A percentile compares a stretch with the other conserved stretches of the same genome.
phyloP scores from a whole-genome alignment of 129 eudicot species.

The Glebionis coronaria region DNA sequence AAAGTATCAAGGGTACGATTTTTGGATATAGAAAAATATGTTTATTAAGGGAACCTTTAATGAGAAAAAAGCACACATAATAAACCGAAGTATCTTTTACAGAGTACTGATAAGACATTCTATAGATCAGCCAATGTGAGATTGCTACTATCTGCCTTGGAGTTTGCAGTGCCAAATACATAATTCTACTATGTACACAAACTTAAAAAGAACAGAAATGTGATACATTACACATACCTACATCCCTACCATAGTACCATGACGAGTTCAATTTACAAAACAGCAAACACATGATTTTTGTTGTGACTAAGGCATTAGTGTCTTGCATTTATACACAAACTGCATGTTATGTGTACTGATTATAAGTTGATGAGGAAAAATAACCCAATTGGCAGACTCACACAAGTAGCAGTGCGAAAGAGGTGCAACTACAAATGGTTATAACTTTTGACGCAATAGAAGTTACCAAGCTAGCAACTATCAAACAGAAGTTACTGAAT shows the following conservation, averaged over 20 bases:
- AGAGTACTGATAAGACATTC: background rate
- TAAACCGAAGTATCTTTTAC: background rate
- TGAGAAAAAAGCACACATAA: background rate
- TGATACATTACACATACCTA: background rate
- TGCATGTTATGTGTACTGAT: too few species aligned
- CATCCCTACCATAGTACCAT: background rate
- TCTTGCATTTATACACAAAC: too few species aligned
- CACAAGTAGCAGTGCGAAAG: too few species aligned
- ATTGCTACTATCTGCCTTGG: background rate
- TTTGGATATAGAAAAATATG: background rate
- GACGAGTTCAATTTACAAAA: background rate
- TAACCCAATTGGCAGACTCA: too few species aligned
- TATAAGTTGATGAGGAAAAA: too few species aligned
- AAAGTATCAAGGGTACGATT: background rate
- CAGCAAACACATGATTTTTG: background rate
- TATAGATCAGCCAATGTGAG: background rate
- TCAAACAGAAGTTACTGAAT: too few species aligned
- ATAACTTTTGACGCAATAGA: too few species aligned
- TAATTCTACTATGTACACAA: background rate
- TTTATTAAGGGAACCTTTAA: background rate
- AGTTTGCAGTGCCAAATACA: background rate
- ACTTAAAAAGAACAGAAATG: background rate
- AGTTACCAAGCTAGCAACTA: too few species aligned
- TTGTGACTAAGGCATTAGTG: background rate
- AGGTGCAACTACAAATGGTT: too few species aligned